These are phyloP conservation scores for Penicillium sp. DNA, from an alignment of 2,329 filamentous ascomycete species.

Conservation along the genomic window DNA sequence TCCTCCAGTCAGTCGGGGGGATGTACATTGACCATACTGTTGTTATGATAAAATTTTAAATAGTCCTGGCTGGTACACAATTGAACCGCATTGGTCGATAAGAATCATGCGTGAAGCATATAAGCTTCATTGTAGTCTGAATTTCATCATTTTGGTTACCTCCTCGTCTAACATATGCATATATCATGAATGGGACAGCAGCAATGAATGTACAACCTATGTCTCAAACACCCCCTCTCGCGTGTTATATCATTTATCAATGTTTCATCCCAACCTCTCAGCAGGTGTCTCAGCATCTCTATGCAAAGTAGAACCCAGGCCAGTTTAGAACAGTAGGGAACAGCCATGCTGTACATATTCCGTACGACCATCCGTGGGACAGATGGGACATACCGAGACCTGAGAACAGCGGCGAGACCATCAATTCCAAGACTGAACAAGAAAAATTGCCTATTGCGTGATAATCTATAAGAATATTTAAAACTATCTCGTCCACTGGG, in stretches of 20 bases:
- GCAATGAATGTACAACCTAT: not conserved
- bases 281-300: slow-evolving; percentile 5
- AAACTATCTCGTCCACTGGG: not conserved
- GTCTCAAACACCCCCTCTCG: not conserved
- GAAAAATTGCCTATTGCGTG: not conserved
- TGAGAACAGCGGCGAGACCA: not conserved
- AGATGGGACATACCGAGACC: slow-evolving; percentile 9
- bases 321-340: not conserved
- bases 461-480: not conserved
- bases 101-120: not conserved
- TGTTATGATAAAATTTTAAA: slow-evolving; percentile 9
- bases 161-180: no score
- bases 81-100: not conserved
- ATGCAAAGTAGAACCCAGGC: not conserved
- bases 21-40: slow-evolving; percentile 10
- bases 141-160: not conserved
- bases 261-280: not conserved
- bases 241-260: not conserved
- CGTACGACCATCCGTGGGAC: slow-evolving; percentile 10
- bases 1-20: slow-evolving; percentile 4
- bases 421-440: not conserved
- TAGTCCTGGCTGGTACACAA: slow-evolving; percentile 6
- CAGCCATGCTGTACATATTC: not conserved
- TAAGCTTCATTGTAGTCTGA: not conserved
- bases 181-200: not conserved